Evolutionary conservation across 2,329 filamentous ascomycete genomes (phyloP).

Genomic region (Metarhizium sp.): DNA sequence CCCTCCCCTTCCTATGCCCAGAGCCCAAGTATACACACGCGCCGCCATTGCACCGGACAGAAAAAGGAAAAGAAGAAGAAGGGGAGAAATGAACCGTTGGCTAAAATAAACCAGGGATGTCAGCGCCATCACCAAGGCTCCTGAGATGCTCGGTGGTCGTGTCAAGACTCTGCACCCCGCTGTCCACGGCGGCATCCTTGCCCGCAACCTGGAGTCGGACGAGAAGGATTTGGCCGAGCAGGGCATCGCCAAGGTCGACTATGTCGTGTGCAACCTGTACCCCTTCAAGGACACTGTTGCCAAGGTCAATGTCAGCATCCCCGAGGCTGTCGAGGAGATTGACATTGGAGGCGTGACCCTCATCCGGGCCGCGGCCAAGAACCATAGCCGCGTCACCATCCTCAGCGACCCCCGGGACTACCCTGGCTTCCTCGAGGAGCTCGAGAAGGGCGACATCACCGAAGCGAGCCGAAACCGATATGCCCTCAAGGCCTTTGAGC

Average conservation of each 20-base stretch:
- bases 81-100: background rate
- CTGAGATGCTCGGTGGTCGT: constrained; percentile 85
- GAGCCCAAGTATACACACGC: background rate
- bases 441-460: constrained; percentile 77
- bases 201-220: constrained; percentile 87
- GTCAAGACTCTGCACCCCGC: constrained; percentile 94
- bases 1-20: background rate
- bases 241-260: constrained; percentile 92
- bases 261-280: constrained; percentile 96
- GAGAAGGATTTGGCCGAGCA: constrained; percentile 94
- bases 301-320: constrained; percentile 93
- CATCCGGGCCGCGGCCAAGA: constrained; percentile 94
- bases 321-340: constrained; percentile 96
- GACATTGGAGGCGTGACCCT: constrained; percentile 97
- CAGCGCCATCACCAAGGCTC: constrained; percentile 91
- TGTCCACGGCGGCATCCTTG: constrained; percentile 83
- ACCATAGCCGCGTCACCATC: constrained; percentile 91
- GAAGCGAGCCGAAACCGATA: constrained; percentile 80
- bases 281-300: constrained; percentile 98
- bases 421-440: constrained; percentile 83
- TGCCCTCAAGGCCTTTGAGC: constrained; percentile 95
- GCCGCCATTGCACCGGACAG: no score
- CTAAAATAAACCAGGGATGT: constrained; percentile 59
- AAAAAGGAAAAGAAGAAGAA: no score
- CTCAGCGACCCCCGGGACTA: constrained; percentile 93